These are phyloP conservation scores for Heracleum sosnowskyi DNA, from an alignment of 129 eudicot genomes.

Conservation along the genomic window DNA sequence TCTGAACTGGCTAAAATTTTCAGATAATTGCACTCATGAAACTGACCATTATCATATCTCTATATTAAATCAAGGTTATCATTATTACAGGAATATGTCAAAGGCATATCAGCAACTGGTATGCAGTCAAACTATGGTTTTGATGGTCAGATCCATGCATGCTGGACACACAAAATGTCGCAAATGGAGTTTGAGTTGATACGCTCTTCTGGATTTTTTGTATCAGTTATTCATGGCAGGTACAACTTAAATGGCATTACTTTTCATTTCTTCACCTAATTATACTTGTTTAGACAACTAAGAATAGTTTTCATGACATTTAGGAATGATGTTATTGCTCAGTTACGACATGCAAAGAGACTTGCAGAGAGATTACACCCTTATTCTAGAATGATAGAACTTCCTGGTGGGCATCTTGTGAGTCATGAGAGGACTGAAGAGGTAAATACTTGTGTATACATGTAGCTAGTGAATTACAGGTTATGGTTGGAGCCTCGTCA, in stretches of 20 bases:
- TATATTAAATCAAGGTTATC: background rate
- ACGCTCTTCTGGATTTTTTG: conserved; percentile 50
- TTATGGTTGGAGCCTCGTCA: background rate
- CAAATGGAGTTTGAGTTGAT: conserved; percentile 55
- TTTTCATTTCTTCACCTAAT: background rate
- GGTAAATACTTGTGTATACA: conserved; percentile 32
- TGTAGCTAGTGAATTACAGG: background rate
- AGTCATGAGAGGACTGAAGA: conserved; percentile 93
- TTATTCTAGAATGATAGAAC: conserved; percentile 70
- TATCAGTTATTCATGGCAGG: conserved; percentile 97
- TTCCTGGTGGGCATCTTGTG: conserved; percentile 97
- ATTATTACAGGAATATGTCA: conserved; percentile 70
- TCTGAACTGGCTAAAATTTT: background rate
- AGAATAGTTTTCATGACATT: conserved; percentile 8
- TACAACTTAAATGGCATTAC: conserved; percentile 15
- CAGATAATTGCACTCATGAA: background rate
- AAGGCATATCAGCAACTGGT: conserved; percentile 81
- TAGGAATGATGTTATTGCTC: conserved; percentile 88
- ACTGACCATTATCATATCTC: background rate
- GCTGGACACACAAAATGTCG: conserved; percentile 87
- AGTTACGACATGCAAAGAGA: conserved; percentile 71
- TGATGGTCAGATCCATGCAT: conserved; percentile 91
- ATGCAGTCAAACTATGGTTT: conserved; percentile 87
- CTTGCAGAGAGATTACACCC: conserved; percentile 81
- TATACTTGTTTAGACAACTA: background rate